Conservation (phyloP, 805 yeast genomes). For the Zygotorulaspora sp. region DNA sequence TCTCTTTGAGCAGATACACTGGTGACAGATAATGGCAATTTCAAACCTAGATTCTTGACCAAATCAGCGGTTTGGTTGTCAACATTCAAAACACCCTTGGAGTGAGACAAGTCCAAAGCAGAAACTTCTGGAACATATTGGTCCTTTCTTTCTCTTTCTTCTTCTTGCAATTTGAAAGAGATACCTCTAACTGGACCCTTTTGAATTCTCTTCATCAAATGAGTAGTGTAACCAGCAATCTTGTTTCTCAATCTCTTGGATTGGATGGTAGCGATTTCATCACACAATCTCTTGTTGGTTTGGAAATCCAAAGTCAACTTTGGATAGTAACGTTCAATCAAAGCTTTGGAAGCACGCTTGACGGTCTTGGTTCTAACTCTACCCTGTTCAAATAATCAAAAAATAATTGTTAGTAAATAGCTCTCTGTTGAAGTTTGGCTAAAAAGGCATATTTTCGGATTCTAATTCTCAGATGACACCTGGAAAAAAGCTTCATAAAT, state of each 20-base stretch:
- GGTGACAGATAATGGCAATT: constrained; percentile 79
- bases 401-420: constrained; percentile 21
- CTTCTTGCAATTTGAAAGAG: constrained; percentile 99
- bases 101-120: constrained; percentile 96
- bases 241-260: constrained; percentile 99
- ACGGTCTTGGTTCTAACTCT: constrained; percentile 99
- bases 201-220: constrained; percentile 99
- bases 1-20: constrained; percentile 85
- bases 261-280: constrained; percentile 97
- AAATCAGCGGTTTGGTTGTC: constrained; percentile 95
- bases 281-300: constrained; percentile 99
- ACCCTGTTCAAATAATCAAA: constrained; percentile 56
- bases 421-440: neutral
- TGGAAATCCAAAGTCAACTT: constrained; percentile 98
- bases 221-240: constrained; percentile 99
- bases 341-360: constrained; percentile 99
- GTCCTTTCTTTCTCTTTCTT: constrained; percentile 99
- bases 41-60: constrained; percentile 90
- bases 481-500: too few species aligned
- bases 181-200: constrained; percentile 99
- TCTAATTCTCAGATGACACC: too few species aligned
- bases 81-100: constrained; percentile 93
- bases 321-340: constrained; percentile 99
- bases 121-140: constrained; percentile 99
- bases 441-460: neutral